phyloP scores from a whole-genome alignment of 148 eudicot species.

The Simmondsia chinensis region DNA sequence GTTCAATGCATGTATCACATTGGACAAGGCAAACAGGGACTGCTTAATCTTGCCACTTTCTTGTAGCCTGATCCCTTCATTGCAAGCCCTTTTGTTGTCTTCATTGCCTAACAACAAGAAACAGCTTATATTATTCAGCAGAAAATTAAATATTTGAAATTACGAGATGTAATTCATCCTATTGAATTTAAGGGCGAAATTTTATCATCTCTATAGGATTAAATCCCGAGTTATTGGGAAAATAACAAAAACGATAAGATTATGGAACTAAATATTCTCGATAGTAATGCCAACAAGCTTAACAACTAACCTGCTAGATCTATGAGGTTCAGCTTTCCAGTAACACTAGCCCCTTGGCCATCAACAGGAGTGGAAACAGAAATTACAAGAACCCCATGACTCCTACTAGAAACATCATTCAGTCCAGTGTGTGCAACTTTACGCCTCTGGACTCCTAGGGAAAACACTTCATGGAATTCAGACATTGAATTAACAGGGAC shows the following conservation, averaged over 20 bases:
- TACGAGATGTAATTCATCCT: too few species aligned
- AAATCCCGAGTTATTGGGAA: too few species aligned
- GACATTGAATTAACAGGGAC: constrained; percentile 46
- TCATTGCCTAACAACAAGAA: constrained; percentile 58
- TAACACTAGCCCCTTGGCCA: constrained; percentile 14
- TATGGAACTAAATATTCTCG: too few species aligned
- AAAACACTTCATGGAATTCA: constrained; percentile 53
- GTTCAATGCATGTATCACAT: constrained; percentile 85
- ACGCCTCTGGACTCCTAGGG: constrained; percentile 61
- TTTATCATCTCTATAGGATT: too few species aligned
- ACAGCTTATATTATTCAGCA: neutral
- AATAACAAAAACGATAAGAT: too few species aligned
- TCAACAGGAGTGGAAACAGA: constrained; percentile 34
- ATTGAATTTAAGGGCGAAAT: too few species aligned
- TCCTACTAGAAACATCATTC: constrained; percentile 88
- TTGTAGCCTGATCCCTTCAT: constrained; percentile 84
- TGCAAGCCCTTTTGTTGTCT: constrained; percentile 78
- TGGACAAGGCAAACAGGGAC: constrained; percentile 77
- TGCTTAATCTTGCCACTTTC: constrained; percentile 94
- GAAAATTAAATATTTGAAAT: neutral
- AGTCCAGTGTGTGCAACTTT: constrained; percentile 80
- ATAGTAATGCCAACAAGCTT: too few species aligned
- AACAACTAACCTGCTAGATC: constrained; percentile 72
- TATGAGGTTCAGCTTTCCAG: constrained; percentile 82
- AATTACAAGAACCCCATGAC: constrained; percentile 76